Evolutionary conservation across 495 filamentous ascomycete genomes (phyloP).

Genomic region (Neurospora sp.): DNA sequence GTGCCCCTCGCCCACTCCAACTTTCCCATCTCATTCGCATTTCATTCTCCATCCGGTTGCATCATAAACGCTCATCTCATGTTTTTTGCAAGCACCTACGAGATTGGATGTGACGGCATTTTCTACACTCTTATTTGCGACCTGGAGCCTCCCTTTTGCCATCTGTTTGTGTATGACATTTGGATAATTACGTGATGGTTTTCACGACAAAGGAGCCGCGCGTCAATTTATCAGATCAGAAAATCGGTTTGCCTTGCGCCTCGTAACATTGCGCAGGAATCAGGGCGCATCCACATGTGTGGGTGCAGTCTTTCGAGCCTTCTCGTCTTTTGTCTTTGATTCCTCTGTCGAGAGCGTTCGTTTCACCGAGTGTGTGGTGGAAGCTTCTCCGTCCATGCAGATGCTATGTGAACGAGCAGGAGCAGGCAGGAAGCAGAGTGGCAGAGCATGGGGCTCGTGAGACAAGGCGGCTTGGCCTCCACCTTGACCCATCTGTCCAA

Average conservation of each 20-base stretch:
- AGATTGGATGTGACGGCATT: neutral
- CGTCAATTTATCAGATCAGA: neutral
- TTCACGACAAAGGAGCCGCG: neutral
- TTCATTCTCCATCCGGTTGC: neutral
- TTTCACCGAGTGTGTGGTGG: neutral
- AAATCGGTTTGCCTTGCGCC: neutral
- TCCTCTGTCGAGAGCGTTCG: neutral
- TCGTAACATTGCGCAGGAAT: neutral
- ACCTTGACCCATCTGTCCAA: slow-evolving; percentile 9
- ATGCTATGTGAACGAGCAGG: neutral
- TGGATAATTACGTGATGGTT: neutral
- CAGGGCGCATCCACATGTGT: neutral
- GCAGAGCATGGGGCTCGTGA: neutral
- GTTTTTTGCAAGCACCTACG: neutral
- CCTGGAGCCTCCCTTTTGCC: neutral
- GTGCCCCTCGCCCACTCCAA: neutral
- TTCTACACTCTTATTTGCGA: neutral
- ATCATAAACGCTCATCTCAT: neutral
- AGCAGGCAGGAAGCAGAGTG: neutral
- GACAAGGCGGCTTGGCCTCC: neutral
- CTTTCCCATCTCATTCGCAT: neutral
- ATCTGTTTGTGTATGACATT: neutral
- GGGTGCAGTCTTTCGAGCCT: neutral
- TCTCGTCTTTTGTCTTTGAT: neutral
- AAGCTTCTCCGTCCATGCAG: neutral